Evolutionary conservation across 176 grass and related monocot species (phyloP), one percentile per base, ranked within the genome.

Genomic region (Oryza officinalis): DNA sequence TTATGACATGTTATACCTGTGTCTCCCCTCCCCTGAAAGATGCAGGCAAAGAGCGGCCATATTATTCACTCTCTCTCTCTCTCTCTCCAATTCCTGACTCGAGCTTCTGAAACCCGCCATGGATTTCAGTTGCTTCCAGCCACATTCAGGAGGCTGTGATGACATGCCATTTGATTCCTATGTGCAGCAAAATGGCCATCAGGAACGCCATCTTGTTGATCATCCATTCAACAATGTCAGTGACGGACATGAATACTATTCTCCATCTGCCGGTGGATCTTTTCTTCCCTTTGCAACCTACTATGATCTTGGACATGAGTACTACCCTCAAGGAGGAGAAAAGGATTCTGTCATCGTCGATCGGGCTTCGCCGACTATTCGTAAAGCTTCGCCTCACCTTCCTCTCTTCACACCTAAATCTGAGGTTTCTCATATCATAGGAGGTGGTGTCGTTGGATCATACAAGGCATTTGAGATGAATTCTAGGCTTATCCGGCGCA

Each of bases 101-200:
- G 47, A 50, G 40, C 63, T 84, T 65, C 50, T 76, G 50, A 87
- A 85, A 88, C 74, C 49, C 30, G 2, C 63, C 69, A 92, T 92
- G 90, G 87, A 92, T 86, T 84, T 89, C 64, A 40, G 80, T 26
- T 89, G 52, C 83, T 89, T 89, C 67, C 83, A 92, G 41, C 74
- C 80, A 26, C 63, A 70, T 37, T 27, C 47, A 13, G 79, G 74
- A 57, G 72, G 23, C 37, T 86, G 67, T 30, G 74, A 57, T 75
- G 84, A 30, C 74, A 23, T 84, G 69, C 63, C 80, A 13, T 65
- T 86, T 66, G 87, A 86, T 74, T 86, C 63, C 2, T 81, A 43
- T 22, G 12, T 82, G 74, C 86, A 79, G 82, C 78, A 67, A 37
- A 75, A 69, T 76, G 68, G 27, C 15, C 57, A 47, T 13, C 67